A percentile compares a stretch with the other conserved stretches of the same genome.
These are phyloP conservation scores for Ustilago xerochloae DNA, from an alignment of 1,284 basidiomycete genomes.

Conservation along the genomic window DNA sequence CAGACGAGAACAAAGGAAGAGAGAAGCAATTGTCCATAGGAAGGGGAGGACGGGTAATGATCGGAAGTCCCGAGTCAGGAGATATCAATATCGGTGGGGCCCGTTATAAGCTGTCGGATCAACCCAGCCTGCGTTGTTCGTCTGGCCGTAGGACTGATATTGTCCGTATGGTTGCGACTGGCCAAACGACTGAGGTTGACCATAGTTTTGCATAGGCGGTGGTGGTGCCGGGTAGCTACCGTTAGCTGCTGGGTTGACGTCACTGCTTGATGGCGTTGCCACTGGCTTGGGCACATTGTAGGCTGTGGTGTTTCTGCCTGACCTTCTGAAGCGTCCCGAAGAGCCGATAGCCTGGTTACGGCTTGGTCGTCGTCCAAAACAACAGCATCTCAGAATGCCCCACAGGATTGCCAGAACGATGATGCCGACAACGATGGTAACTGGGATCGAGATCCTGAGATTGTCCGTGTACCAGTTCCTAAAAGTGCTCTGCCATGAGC, in stretches of 20 bases:
- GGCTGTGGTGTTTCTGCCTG: conserved; percentile 7
- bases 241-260: conserved; percentile 6
- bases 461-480: conserved; percentile 72
- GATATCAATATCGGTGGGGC: conserved; percentile 1
- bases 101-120: conserved; percentile 34
- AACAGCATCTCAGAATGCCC: conserved; percentile 44
- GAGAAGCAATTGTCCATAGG: background rate
- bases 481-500: conserved; percentile 75
- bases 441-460: conserved; percentile 58
- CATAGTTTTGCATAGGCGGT: conserved; percentile 9
- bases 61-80: background rate
- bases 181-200: background rate
- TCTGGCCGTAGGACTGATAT: background rate
- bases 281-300: conserved; percentile 25
- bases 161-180: conserved; percentile 9
- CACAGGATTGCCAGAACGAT: conserved; percentile 50
- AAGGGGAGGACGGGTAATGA: background rate
- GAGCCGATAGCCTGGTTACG: background rate
- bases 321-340: background rate
- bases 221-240: conserved; percentile 9
- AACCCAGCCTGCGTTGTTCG: conserved; percentile 22
- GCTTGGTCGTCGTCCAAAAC: conserved; percentile 7
- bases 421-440: conserved; percentile 57
- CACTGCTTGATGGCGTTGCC: conserved; percentile 15
- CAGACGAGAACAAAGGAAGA: background rate